Percentiles rank a stretch among this genome's conserved stretches.
Conservation (phyloP, 768 basidiomycete genomes). For the Phaeolepiota aurea region DNA sequence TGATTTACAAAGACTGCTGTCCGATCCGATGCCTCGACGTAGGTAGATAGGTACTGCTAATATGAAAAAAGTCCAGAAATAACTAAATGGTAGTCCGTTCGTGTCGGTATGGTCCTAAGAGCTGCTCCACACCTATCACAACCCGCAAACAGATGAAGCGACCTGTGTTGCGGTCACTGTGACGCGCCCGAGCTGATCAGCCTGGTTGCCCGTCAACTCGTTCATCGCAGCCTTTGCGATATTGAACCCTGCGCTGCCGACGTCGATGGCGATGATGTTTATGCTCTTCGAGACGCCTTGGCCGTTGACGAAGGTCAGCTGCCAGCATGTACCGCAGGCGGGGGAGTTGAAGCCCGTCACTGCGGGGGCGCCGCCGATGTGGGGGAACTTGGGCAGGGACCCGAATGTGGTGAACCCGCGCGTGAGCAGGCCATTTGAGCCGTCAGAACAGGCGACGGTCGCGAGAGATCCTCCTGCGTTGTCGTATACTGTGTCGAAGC, state of each 20-base stretch:
- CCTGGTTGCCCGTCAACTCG: constrained; percentile 37
- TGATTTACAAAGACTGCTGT: no score
- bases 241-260: constrained; percentile 37
- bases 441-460: constrained; percentile 38
- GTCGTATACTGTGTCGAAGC: constrained; percentile 48
- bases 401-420: constrained; percentile 39
- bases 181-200: constrained; percentile 37
- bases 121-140: no score
- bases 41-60: no score
- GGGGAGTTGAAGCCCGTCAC: constrained; percentile 43
- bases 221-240: constrained; percentile 49
- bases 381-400: constrained; percentile 47
- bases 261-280: constrained; percentile 45
- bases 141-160: constrained; percentile 38
- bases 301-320: constrained; percentile 34
- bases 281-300: constrained; percentile 24
- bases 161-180: constrained; percentile 35
- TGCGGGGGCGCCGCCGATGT: constrained; percentile 47
- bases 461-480: constrained; percentile 25
- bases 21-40: no score
- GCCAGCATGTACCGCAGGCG: constrained; percentile 55
- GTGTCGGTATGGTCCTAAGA: no score
- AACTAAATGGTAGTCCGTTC: no score
- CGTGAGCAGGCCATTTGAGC: constrained; percentile 39
- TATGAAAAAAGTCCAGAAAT: no score